A percentile compares a stretch with the other conserved stretches of the same genome.
Evolutionary conservation across 805 yeast species (phyloP).

Genomic region (Lipomyces spencermartinsiae): DNA sequence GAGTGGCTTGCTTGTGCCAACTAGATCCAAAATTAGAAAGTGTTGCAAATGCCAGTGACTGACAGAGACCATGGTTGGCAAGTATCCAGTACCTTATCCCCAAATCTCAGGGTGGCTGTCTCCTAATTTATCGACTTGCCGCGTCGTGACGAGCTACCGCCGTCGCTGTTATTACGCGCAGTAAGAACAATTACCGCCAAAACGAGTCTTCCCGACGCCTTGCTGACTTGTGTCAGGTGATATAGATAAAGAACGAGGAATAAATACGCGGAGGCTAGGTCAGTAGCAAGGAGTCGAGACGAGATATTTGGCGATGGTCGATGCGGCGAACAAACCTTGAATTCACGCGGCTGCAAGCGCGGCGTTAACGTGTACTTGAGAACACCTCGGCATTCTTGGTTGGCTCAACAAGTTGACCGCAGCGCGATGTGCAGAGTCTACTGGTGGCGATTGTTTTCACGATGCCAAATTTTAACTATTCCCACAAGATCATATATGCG

Average conservation of each 20-base stretch:
- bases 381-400: too few species aligned
- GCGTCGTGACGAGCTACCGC: neutral
- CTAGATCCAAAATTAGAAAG: neutral
- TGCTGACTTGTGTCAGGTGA: neutral
- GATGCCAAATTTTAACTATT: too few species aligned
- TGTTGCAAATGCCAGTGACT: neutral
- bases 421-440: too few species aligned
- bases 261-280: too few species aligned
- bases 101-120: neutral
- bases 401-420: too few species aligned
- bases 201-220: neutral
- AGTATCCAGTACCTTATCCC: neutral
- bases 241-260: neutral
- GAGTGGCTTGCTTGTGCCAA: neutral
- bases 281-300: neutral
- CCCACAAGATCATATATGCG: too few species aligned
- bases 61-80: neutral
- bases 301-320: neutral
- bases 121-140: neutral
- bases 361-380: too few species aligned
- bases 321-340: neutral
- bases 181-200: neutral
- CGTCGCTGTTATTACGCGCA: neutral
- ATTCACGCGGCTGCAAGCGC: too few species aligned
- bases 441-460: too few species aligned